phyloP scores from a whole-genome alignment of 495 filamentous ascomycete genomes.

The Geopyxis carbonaria region DNA sequence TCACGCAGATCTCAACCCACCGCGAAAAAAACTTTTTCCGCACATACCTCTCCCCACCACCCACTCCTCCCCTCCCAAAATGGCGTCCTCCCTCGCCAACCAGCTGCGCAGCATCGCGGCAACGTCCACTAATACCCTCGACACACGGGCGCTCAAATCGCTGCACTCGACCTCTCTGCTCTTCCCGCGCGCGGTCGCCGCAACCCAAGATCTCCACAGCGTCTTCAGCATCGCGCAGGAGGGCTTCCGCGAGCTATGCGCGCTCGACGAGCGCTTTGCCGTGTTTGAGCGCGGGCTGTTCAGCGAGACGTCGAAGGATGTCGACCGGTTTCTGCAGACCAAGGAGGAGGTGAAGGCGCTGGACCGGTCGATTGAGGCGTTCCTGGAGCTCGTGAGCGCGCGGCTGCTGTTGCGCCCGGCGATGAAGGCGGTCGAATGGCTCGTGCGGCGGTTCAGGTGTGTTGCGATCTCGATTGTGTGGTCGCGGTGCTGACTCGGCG shows the following conservation, averaged over 20 bases:
- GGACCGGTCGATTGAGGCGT: constrained; percentile 57
- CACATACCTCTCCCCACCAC: no score
- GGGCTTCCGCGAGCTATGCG: constrained; percentile 78
- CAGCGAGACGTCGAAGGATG: constrained; percentile 72
- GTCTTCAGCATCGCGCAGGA: constrained; percentile 73
- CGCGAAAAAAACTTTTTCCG: not conserved
- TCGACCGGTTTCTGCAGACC: constrained; percentile 75
- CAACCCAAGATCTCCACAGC: constrained; percentile 70
- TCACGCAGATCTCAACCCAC: not conserved
- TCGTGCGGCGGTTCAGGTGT: constrained; percentile 78
- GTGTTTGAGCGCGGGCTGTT: constrained; percentile 58
- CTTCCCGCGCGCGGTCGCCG: constrained; percentile 66
- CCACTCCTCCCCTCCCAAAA: constrained; percentile 26
- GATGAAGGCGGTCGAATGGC: constrained; percentile 84
- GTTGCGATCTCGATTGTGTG: constrained; percentile 9
- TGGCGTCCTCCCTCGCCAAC: constrained; percentile 61
- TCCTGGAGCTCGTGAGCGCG: constrained; percentile 60
- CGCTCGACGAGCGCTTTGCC: constrained; percentile 57
- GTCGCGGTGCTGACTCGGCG: constrained; percentile 24
- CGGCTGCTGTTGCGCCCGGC: constrained; percentile 66
- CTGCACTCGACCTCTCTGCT: constrained; percentile 83
- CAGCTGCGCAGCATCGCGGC: constrained; percentile 68
- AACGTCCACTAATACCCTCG: constrained; percentile 58
- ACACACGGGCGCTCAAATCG: constrained; percentile 75
- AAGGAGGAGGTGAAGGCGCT: constrained; percentile 61